Base-by-base conservation (phyloP, 2,329 filamentous ascomycete species). In the Trematosphaeria pertusa region DNA sequence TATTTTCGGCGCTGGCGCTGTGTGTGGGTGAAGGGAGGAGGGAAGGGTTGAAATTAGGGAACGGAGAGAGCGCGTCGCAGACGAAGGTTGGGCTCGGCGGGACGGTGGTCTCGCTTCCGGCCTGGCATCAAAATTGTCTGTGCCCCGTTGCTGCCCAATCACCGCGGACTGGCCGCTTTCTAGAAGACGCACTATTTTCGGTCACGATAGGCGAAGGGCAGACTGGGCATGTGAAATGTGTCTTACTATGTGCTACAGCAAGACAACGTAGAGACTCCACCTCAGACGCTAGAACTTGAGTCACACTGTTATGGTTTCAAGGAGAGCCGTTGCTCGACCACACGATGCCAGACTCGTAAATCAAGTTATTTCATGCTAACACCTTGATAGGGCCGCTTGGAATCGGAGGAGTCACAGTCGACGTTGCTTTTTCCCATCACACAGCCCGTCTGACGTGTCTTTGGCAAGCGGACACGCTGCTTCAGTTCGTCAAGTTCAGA, bases 91-190 rank as follows among this genome's bases (percentile, higher is more conserved):
- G 62, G 62, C 57, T 59, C 55, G 50, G 55, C 51, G 54, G 52
- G 24, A 28, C 24, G 7, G n/a, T n/a, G n/a, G 24, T 28, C 24
- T 59, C 56, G 59, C 53, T 52, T 57, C 48, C 43, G 44, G 38
- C 36, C 47, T 49, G n/a, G 26, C 49, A 43, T 48, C 52, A 63
- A 64, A 64, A 61, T 55, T 58, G 49, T 14, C 48, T 46, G 45
- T 49, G 41, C 37, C 37, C 43, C 42, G 43, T 54, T 55, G 57
- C 60, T 54, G 64, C 62, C 65, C 64, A 69, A 66, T 67, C 62
- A 62, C n/a, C 22, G 9, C 11, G n/a, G 31, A 3, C 18, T 2
- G 14, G 14, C 36, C 10, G 28, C 15, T 31, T 40, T 39, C 24
- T 38, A 30, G 30, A 46, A 40, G 7, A 46, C 9, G n/a, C 20